phyloP scores from a whole-genome alignment of 768 basidiomycete genomes.

The Suillus alpinus region DNA sequence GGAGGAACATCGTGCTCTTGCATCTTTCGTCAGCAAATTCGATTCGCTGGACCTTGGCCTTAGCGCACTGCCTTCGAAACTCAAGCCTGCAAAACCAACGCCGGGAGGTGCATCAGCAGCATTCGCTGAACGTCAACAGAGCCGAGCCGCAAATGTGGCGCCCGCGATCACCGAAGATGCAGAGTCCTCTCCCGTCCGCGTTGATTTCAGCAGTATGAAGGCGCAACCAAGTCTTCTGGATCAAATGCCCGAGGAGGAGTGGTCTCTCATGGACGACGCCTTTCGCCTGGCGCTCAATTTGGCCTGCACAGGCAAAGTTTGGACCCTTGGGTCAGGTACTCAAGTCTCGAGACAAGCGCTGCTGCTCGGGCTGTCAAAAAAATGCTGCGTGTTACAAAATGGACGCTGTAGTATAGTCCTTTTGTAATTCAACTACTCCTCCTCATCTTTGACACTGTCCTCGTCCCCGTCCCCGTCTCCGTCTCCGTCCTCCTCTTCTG shows the following conservation, averaged over 20 bases:
- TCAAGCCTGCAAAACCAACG: slow-evolving; percentile 47
- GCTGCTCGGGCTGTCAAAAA: too few relatives aligned
- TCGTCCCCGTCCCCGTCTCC: too few relatives aligned
- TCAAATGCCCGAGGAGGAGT: slow-evolving; percentile 59
- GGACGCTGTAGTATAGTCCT: too few relatives aligned
- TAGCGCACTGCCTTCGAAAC: slow-evolving; percentile 37
- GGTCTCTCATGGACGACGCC: too few relatives aligned
- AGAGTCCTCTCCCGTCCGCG: slow-evolving; percentile 51
- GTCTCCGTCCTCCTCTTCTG: too few relatives aligned
- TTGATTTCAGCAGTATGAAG: slow-evolving; percentile 33
- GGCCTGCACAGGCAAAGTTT: too few relatives aligned
- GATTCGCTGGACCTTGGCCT: slow-evolving; percentile 64
- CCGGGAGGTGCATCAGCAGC: slow-evolving; percentile 50
- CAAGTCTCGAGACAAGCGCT: too few relatives aligned
- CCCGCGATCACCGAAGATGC: slow-evolving; percentile 31
- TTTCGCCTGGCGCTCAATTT: too few relatives aligned
- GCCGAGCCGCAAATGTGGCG: slow-evolving; percentile 26
- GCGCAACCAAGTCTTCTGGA: slow-evolving; percentile 53
- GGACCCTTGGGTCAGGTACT: too few relatives aligned
- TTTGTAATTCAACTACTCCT: too few relatives aligned
- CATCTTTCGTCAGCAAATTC: slow-evolving; percentile 80
- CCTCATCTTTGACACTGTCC: too few relatives aligned
- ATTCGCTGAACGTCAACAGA: slow-evolving; percentile 46
- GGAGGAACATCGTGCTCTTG: slow-evolving; percentile 73
- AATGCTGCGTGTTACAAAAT: too few relatives aligned